Evolutionary conservation across 208 protist genomes (phyloP).

Genomic region (Trypanosoma vivax): DNA sequence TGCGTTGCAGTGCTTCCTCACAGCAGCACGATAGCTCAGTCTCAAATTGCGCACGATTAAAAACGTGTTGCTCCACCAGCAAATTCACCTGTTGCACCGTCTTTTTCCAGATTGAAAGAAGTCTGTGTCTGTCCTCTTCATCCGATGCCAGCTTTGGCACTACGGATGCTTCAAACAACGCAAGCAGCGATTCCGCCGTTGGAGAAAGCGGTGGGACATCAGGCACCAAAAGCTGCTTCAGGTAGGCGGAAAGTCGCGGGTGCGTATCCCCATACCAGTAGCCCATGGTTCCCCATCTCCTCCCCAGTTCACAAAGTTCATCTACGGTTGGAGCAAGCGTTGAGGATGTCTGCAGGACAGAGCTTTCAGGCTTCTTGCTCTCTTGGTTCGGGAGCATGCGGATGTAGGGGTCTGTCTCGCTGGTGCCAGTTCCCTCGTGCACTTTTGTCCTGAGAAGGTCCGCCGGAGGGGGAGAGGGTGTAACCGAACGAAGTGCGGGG

Average conservation of each 20-base stretch:
- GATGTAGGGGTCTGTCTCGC: conserved; percentile 60
- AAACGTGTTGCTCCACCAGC: conserved; percentile 29
- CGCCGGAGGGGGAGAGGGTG: conserved; percentile 42
- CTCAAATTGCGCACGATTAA: conserved; percentile 52
- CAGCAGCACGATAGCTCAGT: conserved; percentile 14
- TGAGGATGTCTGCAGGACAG: conserved; percentile 32
- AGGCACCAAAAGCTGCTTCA: conserved; percentile 34
- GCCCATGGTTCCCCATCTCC: conserved; percentile 48
- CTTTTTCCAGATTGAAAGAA: conserved; percentile 33
- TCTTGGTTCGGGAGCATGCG: conserved; percentile 69
- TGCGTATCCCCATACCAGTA: conserved; percentile 64
- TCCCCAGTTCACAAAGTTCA: conserved; percentile 28
- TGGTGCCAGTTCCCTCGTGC: conserved; percentile 74
- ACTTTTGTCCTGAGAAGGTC: conserved; percentile 72
- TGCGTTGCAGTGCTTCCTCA: conserved; percentile 9
- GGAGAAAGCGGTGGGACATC: conserved; percentile 53
- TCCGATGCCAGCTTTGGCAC: conserved; percentile 31
- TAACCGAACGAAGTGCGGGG: conserved; percentile 12
- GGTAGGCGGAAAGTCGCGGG: conserved; percentile 54
- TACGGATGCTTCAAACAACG: conserved; percentile 40
- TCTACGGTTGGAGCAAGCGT: conserved; percentile 39
- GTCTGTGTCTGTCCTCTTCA: conserved; percentile 10
- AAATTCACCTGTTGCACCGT: conserved; percentile 25
- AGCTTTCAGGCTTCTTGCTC: conserved; percentile 44
- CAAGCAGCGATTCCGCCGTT: conserved; percentile 41